Percentiles rank a stretch among this genome's conserved stretches.
Conservation (phyloP, 164 flowering plant genomes). For the Magnolia kwangsiensis region DNA sequence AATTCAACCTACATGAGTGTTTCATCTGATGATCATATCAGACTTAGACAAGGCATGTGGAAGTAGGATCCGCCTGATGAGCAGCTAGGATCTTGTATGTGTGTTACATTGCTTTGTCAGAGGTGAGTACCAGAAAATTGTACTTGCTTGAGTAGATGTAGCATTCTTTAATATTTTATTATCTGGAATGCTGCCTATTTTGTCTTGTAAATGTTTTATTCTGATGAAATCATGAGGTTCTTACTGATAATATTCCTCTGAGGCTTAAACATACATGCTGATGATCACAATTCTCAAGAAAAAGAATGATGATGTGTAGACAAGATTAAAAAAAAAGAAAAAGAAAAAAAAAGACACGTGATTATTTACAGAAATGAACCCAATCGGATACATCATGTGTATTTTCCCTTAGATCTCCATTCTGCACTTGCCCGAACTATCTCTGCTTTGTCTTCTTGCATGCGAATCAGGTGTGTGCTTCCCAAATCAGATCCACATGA, state of each 20-base stretch:
- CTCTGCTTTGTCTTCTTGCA: slow-evolving; percentile 62
- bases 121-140: neutral
- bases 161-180: too few species aligned
- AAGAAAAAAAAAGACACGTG: neutral
- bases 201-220: neutral
- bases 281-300: slow-evolving; percentile 1
- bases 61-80: neutral
- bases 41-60: neutral
- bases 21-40: neutral
- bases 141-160: too few species aligned
- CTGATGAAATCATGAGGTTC: neutral
- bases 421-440: slow-evolving; percentile 67
- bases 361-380: slow-evolving; percentile 8
- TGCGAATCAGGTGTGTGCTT: slow-evolving; percentile 63
- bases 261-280: neutral
- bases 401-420: slow-evolving; percentile 45
- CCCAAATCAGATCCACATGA: slow-evolving; percentile 25
- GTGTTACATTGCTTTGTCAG: neutral
- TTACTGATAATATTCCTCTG: neutral
- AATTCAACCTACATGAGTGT: too few species aligned
- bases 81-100: neutral
- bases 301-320: neutral
- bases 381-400: neutral
- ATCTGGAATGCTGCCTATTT: neutral
- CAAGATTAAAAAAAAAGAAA: neutral